Evolutionary conservation across 2,329 filamentous ascomycete species (phyloP).

Genomic region (Fusarium sp.): DNA sequence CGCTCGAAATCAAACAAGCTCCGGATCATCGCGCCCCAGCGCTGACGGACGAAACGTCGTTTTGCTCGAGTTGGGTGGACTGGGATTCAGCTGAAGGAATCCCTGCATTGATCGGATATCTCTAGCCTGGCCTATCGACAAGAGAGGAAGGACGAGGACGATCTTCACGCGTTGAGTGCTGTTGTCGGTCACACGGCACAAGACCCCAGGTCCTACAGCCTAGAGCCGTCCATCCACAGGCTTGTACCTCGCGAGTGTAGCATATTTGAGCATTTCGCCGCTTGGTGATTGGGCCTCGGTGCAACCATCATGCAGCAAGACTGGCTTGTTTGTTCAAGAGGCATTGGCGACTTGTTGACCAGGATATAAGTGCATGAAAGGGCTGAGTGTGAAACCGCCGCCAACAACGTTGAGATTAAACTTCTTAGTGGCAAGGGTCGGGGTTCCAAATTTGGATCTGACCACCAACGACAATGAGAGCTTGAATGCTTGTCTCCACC

Average conservation of each 20-base stretch:
- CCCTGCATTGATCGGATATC: conserved; percentile 31
- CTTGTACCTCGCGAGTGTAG: conserved; percentile 11
- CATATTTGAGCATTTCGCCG: not conserved
- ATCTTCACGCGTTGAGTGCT: conserved; percentile 20
- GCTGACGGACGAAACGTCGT: not conserved
- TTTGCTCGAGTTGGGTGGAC: conserved; percentile 19
- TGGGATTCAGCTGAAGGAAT: conserved; percentile 36
- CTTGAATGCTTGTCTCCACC: conserved; percentile 2
- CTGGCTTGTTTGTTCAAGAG: not conserved
- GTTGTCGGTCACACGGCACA: conserved; percentile 27
- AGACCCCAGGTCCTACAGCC: conserved; percentile 4
- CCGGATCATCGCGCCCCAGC: conserved; percentile 12
- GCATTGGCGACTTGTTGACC: conserved; percentile 9
- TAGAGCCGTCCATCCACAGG: not conserved
- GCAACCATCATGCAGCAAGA: conserved; percentile 20
- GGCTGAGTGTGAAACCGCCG: conserved; percentile 36
- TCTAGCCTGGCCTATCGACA: conserved; percentile 13
- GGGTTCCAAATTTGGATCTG: conserved; percentile 24
- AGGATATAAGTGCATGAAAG: conserved; percentile 2
- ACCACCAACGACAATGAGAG: conserved; percentile 16
- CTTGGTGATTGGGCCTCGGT: not conserved
- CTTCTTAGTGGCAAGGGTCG: conserved; percentile 34
- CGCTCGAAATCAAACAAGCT: conserved; percentile 15
- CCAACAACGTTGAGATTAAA: conserved; percentile 40
- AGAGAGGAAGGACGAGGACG: conserved; percentile 30